Evolutionary conservation across 768 basidiomycete species (phyloP).

Genomic region (Nidula microcarpa): DNA sequence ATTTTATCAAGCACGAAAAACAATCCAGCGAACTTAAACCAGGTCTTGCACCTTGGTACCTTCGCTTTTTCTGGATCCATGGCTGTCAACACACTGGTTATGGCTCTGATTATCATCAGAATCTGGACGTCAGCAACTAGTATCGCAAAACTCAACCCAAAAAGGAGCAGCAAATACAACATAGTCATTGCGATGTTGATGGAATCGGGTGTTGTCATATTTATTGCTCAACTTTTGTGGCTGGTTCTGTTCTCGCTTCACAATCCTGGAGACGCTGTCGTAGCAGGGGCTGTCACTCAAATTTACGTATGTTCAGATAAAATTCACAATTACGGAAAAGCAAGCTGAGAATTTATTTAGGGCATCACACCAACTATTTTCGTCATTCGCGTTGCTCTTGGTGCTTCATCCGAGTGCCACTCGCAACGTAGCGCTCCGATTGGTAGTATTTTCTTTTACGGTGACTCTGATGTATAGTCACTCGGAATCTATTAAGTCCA

Average conservation of each 20-base stretch:
- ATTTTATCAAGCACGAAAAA: neutral
- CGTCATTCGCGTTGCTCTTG: neutral
- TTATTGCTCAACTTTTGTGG: neutral
- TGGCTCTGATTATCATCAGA: neutral
- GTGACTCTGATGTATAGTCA: no score
- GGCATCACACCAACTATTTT: neutral
- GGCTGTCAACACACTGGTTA: neutral
- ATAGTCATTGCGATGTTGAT: neutral
- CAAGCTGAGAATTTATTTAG: no score
- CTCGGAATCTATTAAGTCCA: no score
- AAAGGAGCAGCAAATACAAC: neutral
- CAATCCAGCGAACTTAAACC: neutral
- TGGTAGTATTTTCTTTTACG: no score
- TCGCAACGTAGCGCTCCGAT: no score
- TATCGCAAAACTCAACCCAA: neutral
- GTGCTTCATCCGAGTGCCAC: neutral
- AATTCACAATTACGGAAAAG: neutral
- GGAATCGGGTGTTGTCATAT: neutral
- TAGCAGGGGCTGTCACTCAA: neutral
- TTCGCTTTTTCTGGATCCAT: neutral
- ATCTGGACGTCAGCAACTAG: neutral
- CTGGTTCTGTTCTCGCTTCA: neutral
- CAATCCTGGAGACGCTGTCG: neutral
- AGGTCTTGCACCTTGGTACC: neutral
- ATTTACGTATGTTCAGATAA: neutral